These are phyloP conservation scores for Daldinia caldariorum DNA, from an alignment of 495 filamentous ascomycete genomes.

Conservation along the genomic window DNA sequence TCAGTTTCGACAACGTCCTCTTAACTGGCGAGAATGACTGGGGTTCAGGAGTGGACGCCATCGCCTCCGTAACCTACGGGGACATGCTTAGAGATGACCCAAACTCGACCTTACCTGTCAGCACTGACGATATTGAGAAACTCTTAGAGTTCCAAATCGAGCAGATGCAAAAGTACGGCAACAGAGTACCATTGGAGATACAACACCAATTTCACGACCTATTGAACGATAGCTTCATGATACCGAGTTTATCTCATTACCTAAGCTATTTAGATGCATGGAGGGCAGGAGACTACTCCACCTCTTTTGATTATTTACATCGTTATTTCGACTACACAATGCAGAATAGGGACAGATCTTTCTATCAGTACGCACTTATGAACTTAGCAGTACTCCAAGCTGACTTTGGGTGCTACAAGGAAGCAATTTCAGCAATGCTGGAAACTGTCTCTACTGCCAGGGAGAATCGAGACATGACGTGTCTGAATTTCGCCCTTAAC, in stretches of 20 bases:
- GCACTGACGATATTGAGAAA: conserved; percentile 84
- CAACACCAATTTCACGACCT: conserved; percentile 70
- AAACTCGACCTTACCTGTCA: conserved; percentile 59
- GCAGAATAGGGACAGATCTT: conserved; percentile 81
- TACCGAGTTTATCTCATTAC: conserved; percentile 81
- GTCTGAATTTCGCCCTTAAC: conserved; percentile 93
- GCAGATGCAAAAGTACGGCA: conserved; percentile 78
- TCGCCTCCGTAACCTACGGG: conserved; percentile 70
- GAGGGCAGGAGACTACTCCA: conserved; percentile 89
- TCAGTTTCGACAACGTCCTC: conserved; percentile 75
- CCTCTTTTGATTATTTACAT: conserved; percentile 89
- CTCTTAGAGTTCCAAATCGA: conserved; percentile 88
- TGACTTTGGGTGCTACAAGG: conserved; percentile 90
- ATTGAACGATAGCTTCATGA: conserved; percentile 69
- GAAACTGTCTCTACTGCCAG: conserved; percentile 91
- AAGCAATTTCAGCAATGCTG: conserved; percentile 92
- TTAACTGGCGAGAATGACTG: conserved; percentile 58
- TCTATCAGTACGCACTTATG: conserved; percentile 96
- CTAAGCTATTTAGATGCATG: conserved; percentile 89
- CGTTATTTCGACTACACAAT: conserved; percentile 98
- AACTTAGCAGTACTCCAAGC: conserved; percentile 93
- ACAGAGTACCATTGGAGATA: conserved; percentile 75
- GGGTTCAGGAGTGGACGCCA: conserved; percentile 56
- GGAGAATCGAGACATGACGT: conserved; percentile 90
- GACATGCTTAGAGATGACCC: conserved; percentile 63